Evolutionary conservation across 2,329 filamentous ascomycete genomes (phyloP), one percentile per base, ranked within the genome.

Genomic region (Neobulgaria alba): DNA sequence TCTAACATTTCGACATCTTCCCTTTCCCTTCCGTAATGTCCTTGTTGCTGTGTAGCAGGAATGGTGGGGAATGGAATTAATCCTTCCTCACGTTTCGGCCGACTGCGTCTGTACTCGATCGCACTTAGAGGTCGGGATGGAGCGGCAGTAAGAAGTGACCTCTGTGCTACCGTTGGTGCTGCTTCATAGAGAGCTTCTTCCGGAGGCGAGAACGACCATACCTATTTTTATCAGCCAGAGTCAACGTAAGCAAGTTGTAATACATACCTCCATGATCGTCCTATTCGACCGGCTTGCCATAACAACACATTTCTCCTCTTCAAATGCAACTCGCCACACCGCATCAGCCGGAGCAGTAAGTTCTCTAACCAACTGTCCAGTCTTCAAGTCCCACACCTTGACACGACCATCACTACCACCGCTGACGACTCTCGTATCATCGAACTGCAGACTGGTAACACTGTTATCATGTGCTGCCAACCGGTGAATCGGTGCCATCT

Each of bases 381-480:
- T 92, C 63, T 92, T 88, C 44, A 96, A 69, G 65, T 95, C 90
- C 92, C 92, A 98, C 40, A 98, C 89, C 65, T 96, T 98, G 50
- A 98, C 92, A 39, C 92, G 76, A n/a, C 92, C 92, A 63, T 98
- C 92, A 55, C 86, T 94, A 36, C 92, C 93, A 53, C 92, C 92
- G 59, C 87, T 95, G 42, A 98, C 89, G 45, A 98, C 92, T 41
- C 92, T 77, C 17, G 84, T 89, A 58, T 95, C 89, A 57, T 98
- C 92, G 60, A 98, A 98, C 59, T 98, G 92, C 52, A 98, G 68
- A 62, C 88, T 95, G 1, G 92, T 98, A 39, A 98, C 92, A 60
- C 89, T 95, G 63, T 98, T 98, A 63, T 98, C 92, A 61, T 98
- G 92, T 3, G 92, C 92, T 30, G 92, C 92, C 38, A 98, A 72